phyloP scores from a whole-genome alignment of 441 rosid genomes.

The Flueggea neowawraea region DNA sequence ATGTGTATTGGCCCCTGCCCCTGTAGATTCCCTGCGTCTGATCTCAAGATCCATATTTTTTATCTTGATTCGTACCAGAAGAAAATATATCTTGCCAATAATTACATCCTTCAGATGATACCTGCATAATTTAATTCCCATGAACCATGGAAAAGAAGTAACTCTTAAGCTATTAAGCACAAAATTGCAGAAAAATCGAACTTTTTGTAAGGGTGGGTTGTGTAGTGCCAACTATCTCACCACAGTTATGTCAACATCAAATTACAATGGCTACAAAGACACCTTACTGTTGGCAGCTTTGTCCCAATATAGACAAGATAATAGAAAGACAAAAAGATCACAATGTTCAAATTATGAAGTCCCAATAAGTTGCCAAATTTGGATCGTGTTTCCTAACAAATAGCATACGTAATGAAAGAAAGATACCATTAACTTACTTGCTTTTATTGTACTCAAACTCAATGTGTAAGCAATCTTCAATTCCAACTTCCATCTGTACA shows the following conservation, averaged over 20 bases:
- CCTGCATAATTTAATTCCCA: conserved; percentile 40
- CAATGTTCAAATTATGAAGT: neutral
- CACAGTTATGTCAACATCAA: too few relatives aligned
- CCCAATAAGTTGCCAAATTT: neutral
- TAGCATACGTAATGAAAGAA: neutral
- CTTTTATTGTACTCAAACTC: conserved; percentile 98
- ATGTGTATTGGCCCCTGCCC: conserved; percentile 90
- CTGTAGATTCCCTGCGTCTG: conserved; percentile 95
- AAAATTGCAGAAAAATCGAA: too few relatives aligned
- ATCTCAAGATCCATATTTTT: conserved; percentile 99
- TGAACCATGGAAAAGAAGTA: neutral
- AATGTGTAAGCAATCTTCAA: conserved; percentile 98
- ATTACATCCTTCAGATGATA: conserved; percentile 95
- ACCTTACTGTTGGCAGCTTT: neutral
- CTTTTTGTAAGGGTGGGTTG: too few relatives aligned
- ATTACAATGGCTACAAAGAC: too few relatives aligned
- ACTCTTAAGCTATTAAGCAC: neutral
- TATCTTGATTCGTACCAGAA: conserved; percentile 91
- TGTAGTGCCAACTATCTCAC: too few relatives aligned
- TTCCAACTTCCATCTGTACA: conserved; percentile 98
- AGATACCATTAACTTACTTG: conserved; percentile 61
- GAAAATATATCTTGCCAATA: conserved; percentile 91
- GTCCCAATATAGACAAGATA: neutral
- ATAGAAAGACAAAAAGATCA: neutral
- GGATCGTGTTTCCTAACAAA: neutral